Conservation (phyloP, 2,329 filamentous ascomycete genomes). For the Hirsutella rhossiliensis region DNA sequence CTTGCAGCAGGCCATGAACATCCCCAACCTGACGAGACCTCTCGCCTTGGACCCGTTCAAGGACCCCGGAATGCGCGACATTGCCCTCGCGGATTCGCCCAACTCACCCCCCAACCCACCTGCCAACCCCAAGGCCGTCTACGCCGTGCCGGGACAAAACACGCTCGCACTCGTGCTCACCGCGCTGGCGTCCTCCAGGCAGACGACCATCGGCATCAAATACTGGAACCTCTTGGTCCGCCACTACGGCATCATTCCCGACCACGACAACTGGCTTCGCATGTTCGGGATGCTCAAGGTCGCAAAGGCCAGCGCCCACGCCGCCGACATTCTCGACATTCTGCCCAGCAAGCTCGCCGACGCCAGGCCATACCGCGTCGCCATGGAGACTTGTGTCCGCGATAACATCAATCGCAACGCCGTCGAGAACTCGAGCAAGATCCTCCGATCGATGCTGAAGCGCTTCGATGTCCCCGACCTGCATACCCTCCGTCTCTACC, state of each 20-base stretch:
- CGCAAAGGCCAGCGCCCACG: slow-evolving; percentile 51
- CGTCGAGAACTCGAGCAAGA: slow-evolving; percentile 49
- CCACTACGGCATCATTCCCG: slow-evolving; percentile 52
- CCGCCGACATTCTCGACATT: slow-evolving; percentile 43
- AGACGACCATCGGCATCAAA: slow-evolving; percentile 47
- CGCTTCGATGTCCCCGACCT: slow-evolving; percentile 33
- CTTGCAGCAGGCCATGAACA: slow-evolving; percentile 69
- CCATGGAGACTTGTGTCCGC: slow-evolving; percentile 59
- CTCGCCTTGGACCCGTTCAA: slow-evolving; percentile 7
- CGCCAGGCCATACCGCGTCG: slow-evolving; percentile 53
- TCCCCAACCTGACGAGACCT: slow-evolving; percentile 42
- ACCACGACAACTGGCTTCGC: slow-evolving; percentile 55
- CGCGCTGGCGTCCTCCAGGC: slow-evolving; percentile 47
- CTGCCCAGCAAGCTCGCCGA: slow-evolving; percentile 34
- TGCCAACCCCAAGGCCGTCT: slow-evolving; percentile 11
- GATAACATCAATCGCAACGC: slow-evolving; percentile 67
- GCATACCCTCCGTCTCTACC: slow-evolving; percentile 38
- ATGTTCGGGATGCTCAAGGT: slow-evolving; percentile 56
- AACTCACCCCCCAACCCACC: slow-evolving; percentile 1
- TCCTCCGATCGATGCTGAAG: slow-evolving; percentile 52
- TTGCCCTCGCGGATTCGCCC: slow-evolving; percentile 5
- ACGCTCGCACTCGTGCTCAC: slow-evolving; percentile 58
- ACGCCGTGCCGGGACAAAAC: slow-evolving; percentile 37
- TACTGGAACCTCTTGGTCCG: slow-evolving; percentile 71
- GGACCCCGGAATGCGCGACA: slow-evolving; percentile 10